These are phyloP conservation scores for Aplosporella prunicola DNA, from an alignment of 2,329 filamentous ascomycete species.

Conservation along the genomic window DNA sequence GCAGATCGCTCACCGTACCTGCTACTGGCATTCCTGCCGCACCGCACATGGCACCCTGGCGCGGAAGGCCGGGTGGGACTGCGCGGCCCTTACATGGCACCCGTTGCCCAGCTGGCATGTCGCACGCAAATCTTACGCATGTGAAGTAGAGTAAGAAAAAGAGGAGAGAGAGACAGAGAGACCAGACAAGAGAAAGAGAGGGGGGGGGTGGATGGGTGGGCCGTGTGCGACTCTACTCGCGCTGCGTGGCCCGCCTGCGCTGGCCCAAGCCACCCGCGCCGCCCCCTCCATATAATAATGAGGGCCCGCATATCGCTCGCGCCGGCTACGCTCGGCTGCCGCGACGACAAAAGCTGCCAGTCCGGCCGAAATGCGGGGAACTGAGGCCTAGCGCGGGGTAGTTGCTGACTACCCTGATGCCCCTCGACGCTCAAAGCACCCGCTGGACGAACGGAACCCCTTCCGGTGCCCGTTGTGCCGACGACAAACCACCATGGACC, in stretches of 20 bases:
- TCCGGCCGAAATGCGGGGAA: conserved; percentile 11
- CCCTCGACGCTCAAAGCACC: background rate
- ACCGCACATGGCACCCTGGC: conserved; percentile 30
- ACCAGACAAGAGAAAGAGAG: too few relatives aligned
- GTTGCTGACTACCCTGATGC: conserved; percentile 7
- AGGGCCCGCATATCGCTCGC: too few relatives aligned
- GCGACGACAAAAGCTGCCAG: too few relatives aligned
- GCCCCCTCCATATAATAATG: too few relatives aligned
- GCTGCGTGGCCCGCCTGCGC: background rate
- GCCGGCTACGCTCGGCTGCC: conserved; percentile 7
- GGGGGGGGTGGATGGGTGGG: too few relatives aligned
- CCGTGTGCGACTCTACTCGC: too few relatives aligned
- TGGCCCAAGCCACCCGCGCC: too few relatives aligned
- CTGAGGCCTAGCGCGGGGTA: conserved; percentile 7
- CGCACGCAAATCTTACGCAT: conserved; percentile 10
- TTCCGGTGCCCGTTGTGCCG: too few relatives aligned
- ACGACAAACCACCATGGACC: too few relatives aligned
- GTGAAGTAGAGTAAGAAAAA: too few relatives aligned
- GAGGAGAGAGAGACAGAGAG: too few relatives aligned
- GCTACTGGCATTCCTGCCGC: conserved; percentile 10
- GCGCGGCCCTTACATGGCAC: conserved; percentile 8
- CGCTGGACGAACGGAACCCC: conserved; percentile 7
- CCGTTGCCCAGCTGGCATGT: conserved; percentile 4
- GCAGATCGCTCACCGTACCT: too few relatives aligned
- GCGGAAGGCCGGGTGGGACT: conserved; percentile 10